Evolutionary conservation across 2,329 filamentous ascomycete species (phyloP), one percentile per base, ranked within the genome.

Genomic region (Phoma sp.): DNA sequence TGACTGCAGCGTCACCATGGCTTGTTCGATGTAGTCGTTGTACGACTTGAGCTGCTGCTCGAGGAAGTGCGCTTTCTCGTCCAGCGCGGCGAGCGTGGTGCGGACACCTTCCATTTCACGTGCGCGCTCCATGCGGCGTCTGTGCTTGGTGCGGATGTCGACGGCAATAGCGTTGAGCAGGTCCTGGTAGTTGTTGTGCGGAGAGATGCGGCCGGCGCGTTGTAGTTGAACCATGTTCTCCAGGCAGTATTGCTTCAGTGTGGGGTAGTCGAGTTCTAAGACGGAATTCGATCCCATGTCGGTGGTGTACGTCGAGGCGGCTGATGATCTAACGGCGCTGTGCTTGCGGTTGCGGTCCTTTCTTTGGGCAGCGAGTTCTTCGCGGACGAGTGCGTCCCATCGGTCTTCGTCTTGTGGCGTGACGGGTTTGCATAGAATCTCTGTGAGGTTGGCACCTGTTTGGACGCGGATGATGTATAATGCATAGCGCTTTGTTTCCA

Each of bases 1-100:
- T 78, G 91, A 96, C 76, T 98, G 95, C 53, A 99, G 82, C 4
- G 96, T 99, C 56, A 93, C 84, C 91, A 99, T 97, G 42, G 95
- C 93, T 75, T 96, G 93, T 78, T 99, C 96, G 70, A 99, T 96
- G 77, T 99, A 99, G 78, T 99, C 92, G 73, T 99, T 96, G 78
- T 99, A 99, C 61, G 89, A 95, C 82, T 96, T 96, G 56, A 96
- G 86, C 77, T 99, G 95, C 65, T 92, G 90, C 72, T 99, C 95
- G 9, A 99, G 84, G 77, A 96, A 99, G 61, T 87, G 85, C 30
- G 93, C 93, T 78, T 99, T 95, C 65, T 92, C 87, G 74, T 91
- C 87, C 57, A 96, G 78, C 61, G 92, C 91, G 36, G 82, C 76
- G 14, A 95, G 81, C 1, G 91, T 95, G 53, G 89, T 80, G 23